Evolutionary conservation across 2,329 filamentous ascomycete genomes (phyloP).

Genomic region (Cercospora sp.): DNA sequence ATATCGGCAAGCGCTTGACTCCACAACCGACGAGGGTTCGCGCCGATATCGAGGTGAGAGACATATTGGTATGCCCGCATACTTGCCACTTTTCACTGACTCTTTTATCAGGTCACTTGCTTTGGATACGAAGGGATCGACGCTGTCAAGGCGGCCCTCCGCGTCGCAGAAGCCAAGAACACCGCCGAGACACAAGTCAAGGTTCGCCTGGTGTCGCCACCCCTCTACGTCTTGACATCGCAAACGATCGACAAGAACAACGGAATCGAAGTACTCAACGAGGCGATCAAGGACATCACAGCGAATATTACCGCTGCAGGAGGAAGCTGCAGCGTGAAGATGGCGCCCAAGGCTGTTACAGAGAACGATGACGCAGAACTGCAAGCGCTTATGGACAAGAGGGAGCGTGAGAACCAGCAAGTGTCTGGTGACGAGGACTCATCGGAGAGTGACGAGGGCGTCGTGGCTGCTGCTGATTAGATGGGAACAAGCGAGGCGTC

Average conservation of each 20-base stretch:
- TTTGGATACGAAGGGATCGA: conserved; percentile 95
- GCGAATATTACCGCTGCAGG: conserved; percentile 75
- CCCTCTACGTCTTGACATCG: conserved; percentile 92
- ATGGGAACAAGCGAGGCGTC: conserved; percentile 22
- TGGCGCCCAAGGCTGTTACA: conserved; percentile 98
- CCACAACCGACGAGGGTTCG: conserved; percentile 99
- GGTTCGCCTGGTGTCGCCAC: conserved; percentile 96
- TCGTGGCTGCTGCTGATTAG: conserved; percentile 38
- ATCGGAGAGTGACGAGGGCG: conserved; percentile 91
- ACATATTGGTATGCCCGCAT: background rate
- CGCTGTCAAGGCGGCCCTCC: conserved; percentile 89
- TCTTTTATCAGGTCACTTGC: conserved; percentile 63
- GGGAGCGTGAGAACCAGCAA: conserved; percentile 94
- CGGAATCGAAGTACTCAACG: conserved; percentile 81
- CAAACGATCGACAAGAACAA: conserved; percentile 90
- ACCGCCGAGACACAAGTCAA: conserved; percentile 92
- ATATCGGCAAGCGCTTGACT: conserved; percentile 95
- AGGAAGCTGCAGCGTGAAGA: conserved; percentile 85
- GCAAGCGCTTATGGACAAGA: conserved; percentile 98
- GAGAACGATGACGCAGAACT: conserved; percentile 97
- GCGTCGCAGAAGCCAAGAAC: conserved; percentile 89
- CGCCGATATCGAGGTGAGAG: conserved; percentile 78
- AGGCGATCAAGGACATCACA: conserved; percentile 85
- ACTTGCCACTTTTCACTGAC: conserved; percentile 5
- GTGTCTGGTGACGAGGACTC: conserved; percentile 96